Evolutionary conservation across 768 basidiomycete species (phyloP).

Genomic region (Cyclocybe aegerita): DNA sequence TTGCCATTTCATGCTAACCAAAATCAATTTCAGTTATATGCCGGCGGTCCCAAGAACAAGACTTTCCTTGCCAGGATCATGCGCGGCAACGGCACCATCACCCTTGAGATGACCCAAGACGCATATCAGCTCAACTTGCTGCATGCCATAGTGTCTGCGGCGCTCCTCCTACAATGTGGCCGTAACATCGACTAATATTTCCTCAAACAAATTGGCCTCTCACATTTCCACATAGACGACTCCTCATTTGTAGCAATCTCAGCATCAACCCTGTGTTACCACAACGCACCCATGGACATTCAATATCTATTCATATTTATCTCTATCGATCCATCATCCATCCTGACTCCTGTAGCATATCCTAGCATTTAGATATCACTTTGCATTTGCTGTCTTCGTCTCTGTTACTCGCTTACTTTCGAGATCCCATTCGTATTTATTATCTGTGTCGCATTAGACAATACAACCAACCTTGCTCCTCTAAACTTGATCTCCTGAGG

Average conservation of each 20-base stretch:
- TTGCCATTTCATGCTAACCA: background rate
- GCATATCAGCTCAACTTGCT: slow-evolving; percentile 56
- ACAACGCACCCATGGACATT: background rate
- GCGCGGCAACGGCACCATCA: slow-evolving; percentile 40
- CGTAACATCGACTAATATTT: slow-evolving; percentile 52
- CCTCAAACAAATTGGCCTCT: background rate
- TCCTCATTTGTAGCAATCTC: background rate
- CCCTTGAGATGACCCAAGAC: slow-evolving; percentile 55
- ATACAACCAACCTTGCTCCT: no score
- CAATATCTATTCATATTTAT: background rate
- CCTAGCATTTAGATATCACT: no score
- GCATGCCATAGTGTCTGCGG: slow-evolving; percentile 49
- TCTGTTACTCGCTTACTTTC: no score
- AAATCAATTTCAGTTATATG: slow-evolving; percentile 41
- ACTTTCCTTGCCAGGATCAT: slow-evolving; percentile 52
- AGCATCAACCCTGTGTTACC: no score
- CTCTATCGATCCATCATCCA: background rate
- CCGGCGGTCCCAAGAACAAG: slow-evolving; percentile 30
- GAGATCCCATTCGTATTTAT: no score
- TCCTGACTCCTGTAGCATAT: no score
- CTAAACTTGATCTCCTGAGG: no score
- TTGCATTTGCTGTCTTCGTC: no score
- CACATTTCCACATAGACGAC: background rate
- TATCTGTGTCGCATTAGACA: no score
- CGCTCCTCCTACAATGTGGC: slow-evolving; percentile 59